Percentiles rank a stretch among this genome's conserved stretches.
phyloP scores from a whole-genome alignment of 768 basidiomycete genomes.

The Mycena chlorophos region DNA sequence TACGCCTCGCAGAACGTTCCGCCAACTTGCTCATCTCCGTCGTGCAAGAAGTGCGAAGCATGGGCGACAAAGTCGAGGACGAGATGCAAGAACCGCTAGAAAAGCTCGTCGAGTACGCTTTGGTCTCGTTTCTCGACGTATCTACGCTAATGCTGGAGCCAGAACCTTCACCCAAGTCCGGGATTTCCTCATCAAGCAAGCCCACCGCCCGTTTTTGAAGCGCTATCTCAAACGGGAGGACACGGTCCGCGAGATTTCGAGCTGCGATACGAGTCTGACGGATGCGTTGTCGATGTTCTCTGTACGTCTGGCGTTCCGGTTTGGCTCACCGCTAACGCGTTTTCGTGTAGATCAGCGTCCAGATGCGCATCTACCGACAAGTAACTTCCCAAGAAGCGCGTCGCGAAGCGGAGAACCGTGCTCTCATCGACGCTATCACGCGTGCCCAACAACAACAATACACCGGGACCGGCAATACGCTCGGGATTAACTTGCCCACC shows the following conservation, averaged over 20 bases:
- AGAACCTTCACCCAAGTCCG: slow-evolving; percentile 38
- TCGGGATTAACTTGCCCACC: slow-evolving; percentile 13
- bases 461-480: slow-evolving; percentile 23
- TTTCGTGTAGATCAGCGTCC: slow-evolving; percentile 41
- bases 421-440: slow-evolving; percentile 35
- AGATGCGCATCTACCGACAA: slow-evolving; percentile 55
- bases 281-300: slow-evolving; percentile 56
- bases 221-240: slow-evolving; percentile 69
- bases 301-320: slow-evolving; percentile 31
- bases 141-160: neutral
- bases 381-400: slow-evolving; percentile 43
- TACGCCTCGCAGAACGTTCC: slow-evolving; percentile 63
- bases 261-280: slow-evolving; percentile 52
- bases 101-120: slow-evolving; percentile 43
- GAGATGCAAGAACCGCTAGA: slow-evolving; percentile 49
- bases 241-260: slow-evolving; percentile 46
- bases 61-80: slow-evolving; percentile 41
- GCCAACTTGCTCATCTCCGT: slow-evolving; percentile 59
- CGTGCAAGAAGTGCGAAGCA: slow-evolving; percentile 50
- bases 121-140: neutral
- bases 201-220: slow-evolving; percentile 63
- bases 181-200: slow-evolving; percentile 50
- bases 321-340: neutral
- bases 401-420: slow-evolving; percentile 35
- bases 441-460: slow-evolving; percentile 11